Conservation (phyloP, 2,329 filamentous ascomycete species). For the Epichloe hybrida region DNA sequence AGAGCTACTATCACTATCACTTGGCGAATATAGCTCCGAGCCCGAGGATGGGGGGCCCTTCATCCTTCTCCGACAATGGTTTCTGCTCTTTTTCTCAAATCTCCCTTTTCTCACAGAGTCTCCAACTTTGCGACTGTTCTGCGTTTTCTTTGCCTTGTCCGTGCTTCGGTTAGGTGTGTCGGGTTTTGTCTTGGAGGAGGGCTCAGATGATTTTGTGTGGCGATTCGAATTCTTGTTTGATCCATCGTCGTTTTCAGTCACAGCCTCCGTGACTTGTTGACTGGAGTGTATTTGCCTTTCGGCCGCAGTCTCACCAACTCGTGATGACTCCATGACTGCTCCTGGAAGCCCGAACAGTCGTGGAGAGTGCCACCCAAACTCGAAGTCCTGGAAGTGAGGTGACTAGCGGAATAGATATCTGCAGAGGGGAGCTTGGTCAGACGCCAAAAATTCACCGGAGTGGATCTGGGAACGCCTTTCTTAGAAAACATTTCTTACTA, state of each 20-base stretch:
- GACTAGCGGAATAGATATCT: neutral
- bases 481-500: neutral
- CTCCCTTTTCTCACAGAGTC: neutral
- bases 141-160: neutral
- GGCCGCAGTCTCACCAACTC: neutral
- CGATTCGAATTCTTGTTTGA: neutral
- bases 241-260: neutral
- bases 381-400: neutral
- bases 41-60: neutral
- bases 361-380: neutral
- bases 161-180: neutral
- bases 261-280: neutral
- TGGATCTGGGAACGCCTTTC: neutral
- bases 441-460: neutral
- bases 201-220: neutral
- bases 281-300: neutral
- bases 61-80: neutral
- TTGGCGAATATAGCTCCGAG: neutral
- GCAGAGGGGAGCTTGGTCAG: neutral
- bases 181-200: neutral
- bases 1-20: neutral
- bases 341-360: neutral
- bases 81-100: neutral
- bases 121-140: neutral
- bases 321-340: neutral